Base-by-base conservation (phyloP, 257 asterid genomes). In the Capsicum pubescens region DNA sequence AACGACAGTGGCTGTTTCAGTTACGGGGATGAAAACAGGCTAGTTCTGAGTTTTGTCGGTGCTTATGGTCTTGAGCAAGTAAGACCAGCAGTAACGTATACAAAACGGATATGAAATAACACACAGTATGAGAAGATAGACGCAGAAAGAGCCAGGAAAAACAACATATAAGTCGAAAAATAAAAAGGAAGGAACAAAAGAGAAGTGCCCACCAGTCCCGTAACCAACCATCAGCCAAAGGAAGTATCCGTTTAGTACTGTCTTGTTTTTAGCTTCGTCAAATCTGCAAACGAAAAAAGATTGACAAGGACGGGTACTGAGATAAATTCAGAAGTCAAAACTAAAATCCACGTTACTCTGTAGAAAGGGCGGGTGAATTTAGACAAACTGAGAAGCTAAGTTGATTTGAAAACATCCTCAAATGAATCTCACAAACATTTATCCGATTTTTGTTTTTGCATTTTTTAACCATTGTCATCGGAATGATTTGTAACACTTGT, bases 171-270 rank as follows among this genome's bases (percentile, higher is more conserved):
- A 16, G 81, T 55, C 44, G 32, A 70, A 52, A 35, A 82, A 50
- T 7, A 19, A 48, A 44, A 50, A 74, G 19, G 44, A 50, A 50
- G 79, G 67, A 82, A 72, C 44, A 64, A 83, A 80, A 64, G 42
- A 80, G 36, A 84, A 84, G 67, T 21, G 88, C 98, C 85, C 85
- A 97, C 99, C 99, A 84, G 87, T 83, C 64, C 96, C 98, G 82
- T 97, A 97, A 89, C 99, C 99, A 84, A 90, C 83, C 77, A 91
- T 76, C 92, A 97, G 77, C 97, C 97, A 97, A 66, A 94, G 88
- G 84, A 92, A 97, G 92, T 97, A 97, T 86, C 99, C 99, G 84
- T 88, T 90, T 56, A 93, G 84, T 82, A 87, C 50, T 76, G 91
- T 83, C 90, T 91, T 97, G 87, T 90, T 90, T 66, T 90, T 90